Evolutionary conservation across 2,329 filamentous ascomycete genomes (phyloP).

Genomic region (Fragosphaeria purpurea): DNA sequence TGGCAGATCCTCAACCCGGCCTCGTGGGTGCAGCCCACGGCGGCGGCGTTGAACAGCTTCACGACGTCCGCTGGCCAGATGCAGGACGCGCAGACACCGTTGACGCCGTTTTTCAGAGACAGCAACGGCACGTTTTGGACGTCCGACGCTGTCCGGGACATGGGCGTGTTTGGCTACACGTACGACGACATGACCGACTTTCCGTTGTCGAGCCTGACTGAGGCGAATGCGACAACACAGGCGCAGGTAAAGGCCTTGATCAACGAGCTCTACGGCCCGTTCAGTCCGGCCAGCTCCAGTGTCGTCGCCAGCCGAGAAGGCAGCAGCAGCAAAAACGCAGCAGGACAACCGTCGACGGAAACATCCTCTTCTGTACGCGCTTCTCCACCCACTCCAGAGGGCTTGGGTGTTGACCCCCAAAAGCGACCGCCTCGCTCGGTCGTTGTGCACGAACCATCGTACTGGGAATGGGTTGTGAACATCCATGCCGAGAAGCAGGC

Average conservation of each 20-base stretch:
- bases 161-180: constrained; percentile 58
- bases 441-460: constrained; percentile 23
- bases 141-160: constrained; percentile 50
- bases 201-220: constrained; percentile 11
- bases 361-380: too few relatives aligned
- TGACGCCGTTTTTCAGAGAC: constrained; percentile 58
- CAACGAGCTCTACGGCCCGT: constrained; percentile 51
- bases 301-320: neutral
- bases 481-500: constrained; percentile 52
- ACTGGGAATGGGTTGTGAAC: constrained; percentile 60
- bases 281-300: constrained; percentile 25
- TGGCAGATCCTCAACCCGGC: constrained; percentile 67
- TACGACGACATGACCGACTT: constrained; percentile 50
- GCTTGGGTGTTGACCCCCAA: too few relatives aligned
- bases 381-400: too few relatives aligned
- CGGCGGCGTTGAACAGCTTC: constrained; percentile 49
- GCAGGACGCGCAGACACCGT: constrained; percentile 43
- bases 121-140: constrained; percentile 55
- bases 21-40: constrained; percentile 51
- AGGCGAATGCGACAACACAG: constrained; percentile 24
- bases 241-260: constrained; percentile 39
- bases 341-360: too few relatives aligned
- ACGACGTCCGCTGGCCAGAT: constrained; percentile 44
- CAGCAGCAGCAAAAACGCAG: too few relatives aligned
- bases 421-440: too few relatives aligned